Evolutionary conservation across 2,329 filamentous ascomycete genomes (phyloP), one percentile per base, ranked within the genome.

Genomic region (Penicillium sp.): DNA sequence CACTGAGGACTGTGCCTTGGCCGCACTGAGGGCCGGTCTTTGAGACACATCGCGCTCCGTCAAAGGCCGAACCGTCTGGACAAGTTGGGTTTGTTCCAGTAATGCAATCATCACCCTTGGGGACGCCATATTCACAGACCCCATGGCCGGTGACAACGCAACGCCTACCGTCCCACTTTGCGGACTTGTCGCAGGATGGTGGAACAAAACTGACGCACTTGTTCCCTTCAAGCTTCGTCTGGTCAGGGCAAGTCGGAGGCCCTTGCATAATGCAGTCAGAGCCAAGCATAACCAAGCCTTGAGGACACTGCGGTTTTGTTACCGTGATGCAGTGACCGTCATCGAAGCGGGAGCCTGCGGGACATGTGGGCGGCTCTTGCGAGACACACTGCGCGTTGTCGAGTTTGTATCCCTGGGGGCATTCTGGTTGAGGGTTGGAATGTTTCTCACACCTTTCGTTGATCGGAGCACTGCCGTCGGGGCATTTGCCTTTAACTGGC

Each of bases 341-440:
- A 15, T 48, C 45, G 12, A 48, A 34, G 17, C 28, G 28, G 17
- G 45, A 31, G 22, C 31, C 25, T n/a, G 5, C 14, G n/a, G 45
- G 45, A 25, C 45, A 48, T 8, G 45, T 34, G 3, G 45, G 45
- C 15, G 45, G 45, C 45, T 48, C n/a, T 17, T 48, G 45, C 22
- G 4, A 48, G 20, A 53, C 39, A 22, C 55, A 58, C 7, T 39
- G 55, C 15, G 49, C 28, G 6, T 39, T 41, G 3, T 58, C 55
- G 5, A 58, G 17, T 5, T 58, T 58, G 39, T 15, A 58, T 35
- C 49, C 49, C 11, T 11, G 28, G 3, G 55, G 55, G 22, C 48
- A 58, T 17, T 41, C 11, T 47, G 55, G 49, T 7, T 34, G 55
- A 53, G 55, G 55, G 17, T 58, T 58, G 41, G 55, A 58, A 41